Evolutionary conservation across 768 basidiomycete genomes (phyloP).

Genomic region (Amanita pallidorosea): DNA sequence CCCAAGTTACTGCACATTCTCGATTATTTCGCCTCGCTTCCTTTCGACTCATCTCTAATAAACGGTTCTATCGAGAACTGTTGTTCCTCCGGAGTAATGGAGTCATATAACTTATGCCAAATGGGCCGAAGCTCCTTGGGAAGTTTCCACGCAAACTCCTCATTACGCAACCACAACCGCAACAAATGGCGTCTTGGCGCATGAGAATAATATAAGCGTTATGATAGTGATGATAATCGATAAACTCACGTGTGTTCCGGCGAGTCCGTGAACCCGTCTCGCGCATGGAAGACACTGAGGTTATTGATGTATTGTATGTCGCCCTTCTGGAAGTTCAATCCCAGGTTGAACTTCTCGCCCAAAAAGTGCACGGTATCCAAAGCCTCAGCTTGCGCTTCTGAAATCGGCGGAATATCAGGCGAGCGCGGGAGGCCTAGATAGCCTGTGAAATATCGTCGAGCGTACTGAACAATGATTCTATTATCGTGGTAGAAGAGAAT

Average conservation of each 20-base stretch:
- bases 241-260: slow-evolving; percentile 26
- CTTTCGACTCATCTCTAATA: slow-evolving; percentile 23
- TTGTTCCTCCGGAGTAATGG: slow-evolving; percentile 28
- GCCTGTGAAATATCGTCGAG: slow-evolving; percentile 32
- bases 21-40: slow-evolving; percentile 15
- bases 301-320: slow-evolving; percentile 42
- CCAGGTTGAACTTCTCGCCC: slow-evolving; percentile 31
- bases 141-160: slow-evolving; percentile 34
- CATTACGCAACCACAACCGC: slow-evolving; percentile 35
- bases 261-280: slow-evolving; percentile 32
- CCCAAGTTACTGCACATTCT: no score
- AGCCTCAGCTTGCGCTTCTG: slow-evolving; percentile 39
- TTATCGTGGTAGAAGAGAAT: slow-evolving; percentile 28
- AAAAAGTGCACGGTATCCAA: slow-evolving; percentile 34
- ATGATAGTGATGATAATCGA: background rate
- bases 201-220: background rate
- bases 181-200: slow-evolving; percentile 29
- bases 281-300: slow-evolving; percentile 30
- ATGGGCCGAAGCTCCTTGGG: slow-evolving; percentile 25
- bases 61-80: slow-evolving; percentile 33
- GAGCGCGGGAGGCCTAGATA: slow-evolving; percentile 24
- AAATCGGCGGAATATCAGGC: slow-evolving; percentile 31
- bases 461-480: slow-evolving; percentile 34
- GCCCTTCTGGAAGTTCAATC: slow-evolving; percentile 35
- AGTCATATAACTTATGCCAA: slow-evolving; percentile 27